Evolutionary conservation across 257 asterid genomes (phyloP), one percentile per base, ranked within the genome.

Genomic region (Cinchona pubescens): DNA sequence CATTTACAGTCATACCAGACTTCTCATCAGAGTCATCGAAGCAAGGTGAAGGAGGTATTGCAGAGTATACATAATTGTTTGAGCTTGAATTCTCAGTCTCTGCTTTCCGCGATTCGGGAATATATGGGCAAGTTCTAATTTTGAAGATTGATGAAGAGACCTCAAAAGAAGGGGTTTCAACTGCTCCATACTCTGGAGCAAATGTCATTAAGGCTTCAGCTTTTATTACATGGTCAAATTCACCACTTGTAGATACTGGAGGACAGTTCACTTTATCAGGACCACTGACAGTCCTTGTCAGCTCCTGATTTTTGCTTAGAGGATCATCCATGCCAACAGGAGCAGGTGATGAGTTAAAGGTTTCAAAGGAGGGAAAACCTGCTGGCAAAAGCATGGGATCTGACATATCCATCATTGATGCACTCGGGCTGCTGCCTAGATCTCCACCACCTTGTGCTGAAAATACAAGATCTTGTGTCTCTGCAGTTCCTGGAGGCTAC

Each of bases 401-500:
- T 42, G 97, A 80, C 81, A 88, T 86, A 71, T 92, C 99, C 94
- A 95, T 95, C 89, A 90, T 78, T 40, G 90, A 84, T 77, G 89
- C 85, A 85, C 88, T 80, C 3, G 99, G 97, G 85, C 94, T 92
- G 81, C 87, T 87, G 79, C 87, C 87, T 72, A 88, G 51, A 78
- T 95, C 98, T 77, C 88, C 96, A 78, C 90, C 81, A 76, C 91
- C 99, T 64, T 96, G 86, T 42, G 90, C 82, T 81, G 92, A 79
- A 81, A 85, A 81, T 77, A 79, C 66, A 61, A 79, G 79, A 81
- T 87, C 88, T 79, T 85, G 98, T 78, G 96, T 84, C 80, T 91
- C 97, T 12, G 88, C 97, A 82, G 90, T 83, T 81, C 98, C 96
- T 75, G 99, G 99, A 82, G 96, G 99, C 99, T 95, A 87, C 90